These are phyloP conservation scores for Pichia sp. DNA, from an alignment of 1,139 yeast species.

Conservation along the genomic window DNA sequence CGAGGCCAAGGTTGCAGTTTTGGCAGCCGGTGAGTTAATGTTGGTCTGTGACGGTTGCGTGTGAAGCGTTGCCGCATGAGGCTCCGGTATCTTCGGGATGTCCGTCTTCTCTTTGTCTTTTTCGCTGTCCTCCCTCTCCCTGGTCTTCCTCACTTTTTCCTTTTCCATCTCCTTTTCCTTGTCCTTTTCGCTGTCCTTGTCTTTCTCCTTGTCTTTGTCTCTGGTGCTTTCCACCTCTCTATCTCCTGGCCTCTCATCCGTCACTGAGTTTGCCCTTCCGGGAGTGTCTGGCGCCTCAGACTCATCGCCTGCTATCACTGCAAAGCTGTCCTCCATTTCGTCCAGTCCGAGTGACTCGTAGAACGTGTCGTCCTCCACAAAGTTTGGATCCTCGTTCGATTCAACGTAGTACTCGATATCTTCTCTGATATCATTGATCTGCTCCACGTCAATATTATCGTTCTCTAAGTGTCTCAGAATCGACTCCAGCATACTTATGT, in stretches of 20 bases:
- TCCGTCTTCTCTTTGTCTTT: slow-evolving; percentile 4
- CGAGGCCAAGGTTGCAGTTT: slow-evolving; percentile 14
- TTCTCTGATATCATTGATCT: slow-evolving; percentile 75
- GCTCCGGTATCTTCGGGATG: background rate
- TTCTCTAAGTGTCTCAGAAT: slow-evolving; percentile 76
- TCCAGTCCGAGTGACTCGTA: slow-evolving; percentile 83
- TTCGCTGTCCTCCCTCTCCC: background rate
- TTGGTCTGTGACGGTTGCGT: slow-evolving; percentile 21
- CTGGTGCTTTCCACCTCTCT: slow-evolving; percentile 17
- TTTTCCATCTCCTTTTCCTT: slow-evolving; percentile 8
- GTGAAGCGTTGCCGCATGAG: slow-evolving; percentile 6
- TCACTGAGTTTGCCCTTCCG: slow-evolving; percentile 11
- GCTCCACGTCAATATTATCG: slow-evolving; percentile 78
- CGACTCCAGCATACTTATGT: slow-evolving; percentile 70
- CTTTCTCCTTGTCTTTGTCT: slow-evolving; percentile 15
- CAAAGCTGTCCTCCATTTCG: slow-evolving; percentile 53
- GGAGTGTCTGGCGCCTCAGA: slow-evolving; percentile 15
- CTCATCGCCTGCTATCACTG: slow-evolving; percentile 46
- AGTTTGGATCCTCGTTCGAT: slow-evolving; percentile 92
- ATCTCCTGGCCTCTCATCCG: slow-evolving; percentile 14
- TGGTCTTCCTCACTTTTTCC: background rate
- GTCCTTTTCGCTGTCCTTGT: slow-evolving; percentile 9
- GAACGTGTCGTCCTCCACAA: slow-evolving; percentile 90
- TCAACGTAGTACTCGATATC: slow-evolving; percentile 94
- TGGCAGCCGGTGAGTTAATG: slow-evolving; percentile 20